Base-by-base conservation (phyloP, 768 basidiomycete genomes). In the Trametes cingulata region DNA sequence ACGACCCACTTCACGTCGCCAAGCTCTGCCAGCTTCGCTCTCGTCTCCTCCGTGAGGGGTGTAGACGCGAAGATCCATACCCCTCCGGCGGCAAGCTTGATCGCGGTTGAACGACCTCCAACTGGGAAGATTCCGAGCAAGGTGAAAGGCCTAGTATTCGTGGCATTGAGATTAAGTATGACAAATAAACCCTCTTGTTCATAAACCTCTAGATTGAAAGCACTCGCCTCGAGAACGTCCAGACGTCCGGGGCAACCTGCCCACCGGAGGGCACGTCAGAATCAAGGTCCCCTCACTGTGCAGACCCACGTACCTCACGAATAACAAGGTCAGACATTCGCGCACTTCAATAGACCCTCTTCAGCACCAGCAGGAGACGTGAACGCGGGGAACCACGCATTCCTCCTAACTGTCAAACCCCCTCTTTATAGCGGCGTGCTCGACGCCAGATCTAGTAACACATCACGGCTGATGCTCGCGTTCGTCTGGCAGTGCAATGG, bases 21-120 rank as follows among this genome's bases (percentile, higher is more conserved):
- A 1, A 92, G 75, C 15, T 78, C 75, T 47, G 82, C 78, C 14
- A 90, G 71, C 43, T 78, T 84, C 14, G 72, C 62, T 65, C 84
- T 85, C 12, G 90, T 91, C 39, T 84, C 84, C 6, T 74, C 72
- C 24, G 82, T 81, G 49, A 89, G 75, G 0, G 88, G 86, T 9
- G 86, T 87, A 1, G 88, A 91, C 2, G 88, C 90, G n/a, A 90
- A 76, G 20, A 93, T 74, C 82, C 89, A 93, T 24, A 93, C 83
- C 2, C 80, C 83, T 29, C 85, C 84, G 52, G 80, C 76, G 27
- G 73, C 71, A 22, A 93, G 76, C 71, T 78, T 81, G 64, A 93
- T 77, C 0, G 91, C 92, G 0, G 91, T 93, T 10, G 88, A 85
- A 54, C 92, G 77, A 19, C 91, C 91, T 1, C 92, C 92, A 27